Conservation (phyloP, 2,329 filamentous ascomycete species). For the Pyrenochaeta sp. region DNA sequence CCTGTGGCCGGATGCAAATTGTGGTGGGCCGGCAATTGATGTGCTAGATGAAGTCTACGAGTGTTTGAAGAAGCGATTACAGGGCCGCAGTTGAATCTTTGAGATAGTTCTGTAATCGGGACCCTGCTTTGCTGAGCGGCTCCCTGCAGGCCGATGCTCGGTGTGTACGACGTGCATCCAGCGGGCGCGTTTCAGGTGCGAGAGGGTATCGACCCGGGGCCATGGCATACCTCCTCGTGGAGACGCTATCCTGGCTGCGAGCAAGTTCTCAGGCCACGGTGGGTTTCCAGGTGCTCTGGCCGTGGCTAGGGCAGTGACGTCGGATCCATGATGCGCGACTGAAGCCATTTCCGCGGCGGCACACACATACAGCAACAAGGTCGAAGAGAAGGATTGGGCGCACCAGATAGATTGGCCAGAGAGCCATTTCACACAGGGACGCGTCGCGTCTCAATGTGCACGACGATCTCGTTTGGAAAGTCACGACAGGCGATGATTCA, state of each 20-base stretch:
- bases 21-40: neutral
- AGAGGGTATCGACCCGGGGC: conserved; percentile 32
- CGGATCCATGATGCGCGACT: conserved; percentile 7
- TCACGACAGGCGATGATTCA: conserved; percentile 36
- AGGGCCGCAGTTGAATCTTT: neutral
- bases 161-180: conserved; percentile 12
- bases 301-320: conserved; percentile 3
- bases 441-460: conserved; percentile 23
- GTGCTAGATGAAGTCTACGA: too few relatives aligned
- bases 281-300: conserved; percentile 4
- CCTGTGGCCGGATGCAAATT: conserved; percentile 6
- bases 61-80: too few relatives aligned
- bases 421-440: conserved; percentile 13
- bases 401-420: conserved; percentile 10
- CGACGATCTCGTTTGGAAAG: conserved; percentile 30
- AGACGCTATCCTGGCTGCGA: conserved; percentile 2
- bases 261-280: conserved; percentile 9
- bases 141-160: conserved; percentile 8
- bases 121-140: conserved; percentile 1
- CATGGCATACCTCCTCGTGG: conserved; percentile 37
- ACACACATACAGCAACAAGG: too few relatives aligned
- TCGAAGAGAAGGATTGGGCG: conserved; percentile 11
- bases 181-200: conserved; percentile 39
- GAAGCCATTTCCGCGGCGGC: conserved; percentile 9
- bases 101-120: neutral